Percentiles rank a stretch among this genome's conserved stretches.
phyloP scores from a whole-genome alignment of 2,329 filamentous ascomycete species.

The Phialophora macrospora region DNA sequence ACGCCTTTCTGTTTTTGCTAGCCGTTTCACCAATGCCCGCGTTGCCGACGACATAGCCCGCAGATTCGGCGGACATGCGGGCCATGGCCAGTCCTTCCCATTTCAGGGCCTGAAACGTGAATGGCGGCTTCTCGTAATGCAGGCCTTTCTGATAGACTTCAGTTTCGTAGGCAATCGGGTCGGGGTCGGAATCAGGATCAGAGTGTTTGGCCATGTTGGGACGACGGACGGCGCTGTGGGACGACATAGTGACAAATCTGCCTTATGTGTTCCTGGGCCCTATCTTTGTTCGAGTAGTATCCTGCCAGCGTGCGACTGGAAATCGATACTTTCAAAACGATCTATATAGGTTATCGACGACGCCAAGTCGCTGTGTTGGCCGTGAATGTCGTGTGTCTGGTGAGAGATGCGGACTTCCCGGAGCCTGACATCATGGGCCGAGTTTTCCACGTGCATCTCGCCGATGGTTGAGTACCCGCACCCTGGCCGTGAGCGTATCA shows the following conservation, averaged over 20 bases:
- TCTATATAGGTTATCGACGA: not conserved
- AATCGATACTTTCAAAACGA: too few relatives aligned
- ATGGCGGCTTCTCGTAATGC: not conserved
- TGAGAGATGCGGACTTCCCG: too few relatives aligned
- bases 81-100: constrained; percentile 41
- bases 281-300: not conserved
- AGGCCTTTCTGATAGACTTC: constrained; percentile 3
- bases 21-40: constrained; percentile 66
- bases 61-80: constrained; percentile 40
- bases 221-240: not conserved
- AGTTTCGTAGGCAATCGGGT: constrained; percentile 3
- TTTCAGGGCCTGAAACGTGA: not conserved
- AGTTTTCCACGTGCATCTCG: too few relatives aligned
- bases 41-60: constrained; percentile 63
- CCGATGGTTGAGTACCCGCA: too few relatives aligned
- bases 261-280: too few relatives aligned
- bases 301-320: not conserved
- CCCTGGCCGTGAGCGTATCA: too few relatives aligned
- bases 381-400: not conserved
- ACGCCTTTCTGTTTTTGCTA: constrained; percentile 64
- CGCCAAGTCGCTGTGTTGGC: not conserved
- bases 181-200: too few relatives aligned
- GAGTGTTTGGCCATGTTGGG: not conserved
- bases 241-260: not conserved
- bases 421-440: too few relatives aligned